Evolutionary conservation across 768 basidiomycete genomes (phyloP), one percentile per base, ranked within the genome.

Genomic region (Leccinum arenicola): DNA sequence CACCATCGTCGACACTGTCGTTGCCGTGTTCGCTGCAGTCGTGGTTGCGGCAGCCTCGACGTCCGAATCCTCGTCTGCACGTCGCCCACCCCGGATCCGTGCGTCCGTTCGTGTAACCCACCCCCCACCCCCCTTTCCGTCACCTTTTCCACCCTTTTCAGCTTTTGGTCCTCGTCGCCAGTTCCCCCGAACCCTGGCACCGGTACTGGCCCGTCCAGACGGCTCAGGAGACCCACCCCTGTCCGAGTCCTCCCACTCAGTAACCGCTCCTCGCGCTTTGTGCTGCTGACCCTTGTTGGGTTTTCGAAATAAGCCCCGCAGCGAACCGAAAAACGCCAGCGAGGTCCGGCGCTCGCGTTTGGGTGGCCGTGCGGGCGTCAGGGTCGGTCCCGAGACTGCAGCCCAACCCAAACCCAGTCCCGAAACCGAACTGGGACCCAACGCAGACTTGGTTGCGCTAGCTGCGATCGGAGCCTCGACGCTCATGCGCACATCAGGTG

Each of bases 31-130:
- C 11, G 33, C 33, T 33, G 10, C 33, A 33, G 3, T 33, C 4
- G 11, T 33, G 33, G 11, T 11, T 12, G 33, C 7, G 11, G 36
- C 29, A 4, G 56, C 54, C 9, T 71, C 70, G 2, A 59, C 58
- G 21, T 70, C 71, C 5, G 66, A 68, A 36, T 63, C 60, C 10
- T 55, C 48, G 2, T 11, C 33, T 17, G 4, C 33, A 29, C 29
- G 29, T 29, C 29, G 0, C 33, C 33, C 33, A 12, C 53, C 33
- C 15, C 57, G 61, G 53, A 73, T 49, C 52, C 67, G 27, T 3
- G 64, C 63, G 45, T 72, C 71, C 48, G 72, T 72, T 27, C 72
- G 55, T 12, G 70, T 72, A 15, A 70, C 65, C 72, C 72, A 74
- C 4, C 63, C 57, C 7, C 14, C 35, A 1, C 8, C 33, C 1